Evolutionary conservation across 768 basidiomycete species (phyloP).

Genomic region (Hypholoma sublateritium): DNA sequence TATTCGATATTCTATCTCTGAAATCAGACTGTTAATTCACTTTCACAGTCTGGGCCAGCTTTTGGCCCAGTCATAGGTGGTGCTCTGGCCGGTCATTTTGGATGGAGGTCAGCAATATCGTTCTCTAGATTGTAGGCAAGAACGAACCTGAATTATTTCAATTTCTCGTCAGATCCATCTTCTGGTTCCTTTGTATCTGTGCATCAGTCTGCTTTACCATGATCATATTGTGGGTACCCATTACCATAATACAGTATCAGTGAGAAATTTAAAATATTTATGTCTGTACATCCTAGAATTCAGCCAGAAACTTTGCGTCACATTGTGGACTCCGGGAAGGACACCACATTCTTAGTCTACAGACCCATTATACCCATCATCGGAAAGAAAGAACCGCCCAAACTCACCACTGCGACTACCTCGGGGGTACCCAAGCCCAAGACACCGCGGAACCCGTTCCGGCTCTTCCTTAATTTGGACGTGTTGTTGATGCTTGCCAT

Average conservation of each 20-base stretch:
- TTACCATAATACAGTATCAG: slow-evolving; percentile 1
- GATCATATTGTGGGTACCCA: slow-evolving; percentile 42
- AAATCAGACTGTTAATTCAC: slow-evolving; percentile 3
- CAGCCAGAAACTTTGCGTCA: slow-evolving; percentile 55
- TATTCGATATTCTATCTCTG: slow-evolving; percentile 6
- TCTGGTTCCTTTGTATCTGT: slow-evolving; percentile 60
- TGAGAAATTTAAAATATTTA: slow-evolving; percentile 14
- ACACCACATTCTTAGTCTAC: slow-evolving; percentile 43
- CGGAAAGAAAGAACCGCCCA: slow-evolving; percentile 21
- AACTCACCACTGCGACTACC: slow-evolving; percentile 12
- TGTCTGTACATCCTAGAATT: slow-evolving; percentile 29
- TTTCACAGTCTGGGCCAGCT: slow-evolving; percentile 52
- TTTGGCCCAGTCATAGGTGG: slow-evolving; percentile 65
- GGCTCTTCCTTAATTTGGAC: slow-evolving; percentile 53
- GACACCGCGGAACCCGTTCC: slow-evolving; percentile 53
- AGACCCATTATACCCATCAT: slow-evolving; percentile 54
- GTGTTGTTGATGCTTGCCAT: slow-evolving; percentile 50
- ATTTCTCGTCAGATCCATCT: slow-evolving; percentile 40
- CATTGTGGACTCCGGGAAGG: slow-evolving; percentile 55
- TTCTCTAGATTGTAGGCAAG: neutral
- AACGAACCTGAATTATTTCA: no score
- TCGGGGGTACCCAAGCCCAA: slow-evolving; percentile 27
- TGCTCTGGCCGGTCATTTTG: slow-evolving; percentile 52
- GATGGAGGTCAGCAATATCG: slow-evolving; percentile 42
- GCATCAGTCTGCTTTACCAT: slow-evolving; percentile 44